Base-by-base conservation (phyloP, 2,329 filamentous ascomycete genomes). In the Colletotrichum horii region DNA sequence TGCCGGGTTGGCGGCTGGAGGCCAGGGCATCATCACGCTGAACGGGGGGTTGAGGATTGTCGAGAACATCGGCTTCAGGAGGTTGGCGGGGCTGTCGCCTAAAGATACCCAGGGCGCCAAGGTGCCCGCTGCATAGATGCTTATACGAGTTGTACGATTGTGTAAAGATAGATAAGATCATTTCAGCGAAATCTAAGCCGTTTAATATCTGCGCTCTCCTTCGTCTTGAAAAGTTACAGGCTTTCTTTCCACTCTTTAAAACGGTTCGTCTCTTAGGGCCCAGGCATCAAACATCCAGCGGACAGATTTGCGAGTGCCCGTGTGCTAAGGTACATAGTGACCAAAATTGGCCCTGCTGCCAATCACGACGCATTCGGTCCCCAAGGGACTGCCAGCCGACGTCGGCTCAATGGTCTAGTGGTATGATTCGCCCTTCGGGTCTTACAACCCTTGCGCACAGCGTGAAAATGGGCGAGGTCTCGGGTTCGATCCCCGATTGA, bases 51-150 rank as follows among this genome's bases (percentile, higher is more conserved):
- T 84, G n/a, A 80, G 81, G 74, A 76, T 87, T 7, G 75, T 87
- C 14, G 80, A 81, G 32, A 87, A 86, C 67, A 58, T 58, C 1
- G 83, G 78, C 0, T 80, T 87, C n/a, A 80, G 85, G 65, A 82
- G 81, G 69, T 73, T 84, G 43, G 81, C 82, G 71, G 83, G 82
- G 8, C 43, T 84, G 71, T 48, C 66, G 7, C 28, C 28, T 11
- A 15, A 26, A 12, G 43, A 16, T 38, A 7, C 61, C 4, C 30
- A 22, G 22, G 24, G 22, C 8, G 55, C 16, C 55, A 30, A 58
- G 55, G 26, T 26, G 15, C 22, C 55, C 24, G 55, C 55, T n/a
- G 26, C 55, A 58, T 58, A 26, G 26, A 22, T 22, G n/a, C 43
- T 16, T 12, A 28, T 30, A n/a, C 6, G 61, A 4, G 6, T 4